A percentile compares a stretch with the other conserved stretches of the same genome.
These are phyloP conservation scores for Stromatinia cepivora DNA, from an alignment of 2,329 filamentous ascomycete species.

Conservation along the genomic window DNA sequence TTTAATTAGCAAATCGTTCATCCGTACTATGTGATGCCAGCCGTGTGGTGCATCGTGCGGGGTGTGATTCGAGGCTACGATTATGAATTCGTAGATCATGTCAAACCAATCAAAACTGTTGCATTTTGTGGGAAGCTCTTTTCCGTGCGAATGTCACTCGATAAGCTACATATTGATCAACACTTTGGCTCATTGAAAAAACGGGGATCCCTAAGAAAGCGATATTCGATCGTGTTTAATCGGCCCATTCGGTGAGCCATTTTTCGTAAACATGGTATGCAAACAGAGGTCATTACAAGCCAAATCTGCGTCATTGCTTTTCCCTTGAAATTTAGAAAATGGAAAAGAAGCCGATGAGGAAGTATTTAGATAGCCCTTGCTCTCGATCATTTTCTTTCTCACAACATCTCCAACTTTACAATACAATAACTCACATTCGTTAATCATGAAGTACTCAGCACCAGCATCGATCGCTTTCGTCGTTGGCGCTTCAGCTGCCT, in stretches of 20 bases:
- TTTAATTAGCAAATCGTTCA: background rate
- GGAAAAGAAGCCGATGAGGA: background rate
- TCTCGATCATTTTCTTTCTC: background rate
- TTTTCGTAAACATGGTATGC: background rate
- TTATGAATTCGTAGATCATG: background rate
- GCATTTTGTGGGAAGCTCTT: background rate
- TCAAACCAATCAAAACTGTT: background rate
- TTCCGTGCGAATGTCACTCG: slow-evolving; percentile 1
- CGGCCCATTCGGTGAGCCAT: background rate
- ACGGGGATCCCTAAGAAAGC: background rate
- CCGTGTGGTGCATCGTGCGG: background rate
- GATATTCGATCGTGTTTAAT: background rate
- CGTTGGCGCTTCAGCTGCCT: slow-evolving; percentile 6
- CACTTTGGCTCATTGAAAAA: slow-evolving; percentile 1
- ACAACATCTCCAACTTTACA: background rate
- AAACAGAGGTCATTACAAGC: background rate
- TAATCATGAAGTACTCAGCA: slow-evolving; percentile 18
- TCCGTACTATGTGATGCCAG: background rate
- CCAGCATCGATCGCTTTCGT: slow-evolving; percentile 1
- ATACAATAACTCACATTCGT: slow-evolving; percentile 1
- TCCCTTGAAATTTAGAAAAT: background rate
- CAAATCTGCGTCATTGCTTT: slow-evolving; percentile 1
- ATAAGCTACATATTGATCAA: background rate
- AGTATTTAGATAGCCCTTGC: slow-evolving; percentile 10
- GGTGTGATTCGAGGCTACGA: background rate